These are phyloP conservation scores for Cunninghamia lanceolata DNA, from an alignment of 75 land plant species.

Conservation along the genomic window DNA sequence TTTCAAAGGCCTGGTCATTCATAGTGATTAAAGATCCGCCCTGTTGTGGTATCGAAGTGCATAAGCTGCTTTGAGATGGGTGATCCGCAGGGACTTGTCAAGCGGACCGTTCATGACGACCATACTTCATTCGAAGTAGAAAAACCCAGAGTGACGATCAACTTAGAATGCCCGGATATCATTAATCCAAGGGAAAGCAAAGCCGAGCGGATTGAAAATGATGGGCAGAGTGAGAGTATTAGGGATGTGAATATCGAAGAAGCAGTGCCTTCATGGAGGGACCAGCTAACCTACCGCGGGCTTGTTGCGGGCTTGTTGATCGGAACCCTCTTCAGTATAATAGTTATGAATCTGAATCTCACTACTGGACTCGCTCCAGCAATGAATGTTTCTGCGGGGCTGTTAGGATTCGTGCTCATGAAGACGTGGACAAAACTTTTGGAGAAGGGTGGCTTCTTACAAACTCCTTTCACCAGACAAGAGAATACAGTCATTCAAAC, in stretches of 20 bases:
- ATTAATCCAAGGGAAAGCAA: neutral
- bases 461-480: slow-evolving; percentile 50
- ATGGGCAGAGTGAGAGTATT: neutral
- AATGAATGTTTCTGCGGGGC: slow-evolving; percentile 83
- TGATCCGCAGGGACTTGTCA: neutral
- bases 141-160: neutral
- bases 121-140: neutral
- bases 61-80: neutral
- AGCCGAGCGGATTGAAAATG: neutral
- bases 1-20: too few relatives aligned
- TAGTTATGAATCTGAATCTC: slow-evolving; percentile 78
- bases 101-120: neutral
- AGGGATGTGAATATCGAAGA: neutral
- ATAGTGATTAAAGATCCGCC: too few relatives aligned
- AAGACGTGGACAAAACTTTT: slow-evolving; percentile 38
- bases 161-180: neutral
- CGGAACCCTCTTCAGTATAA: slow-evolving; percentile 68
- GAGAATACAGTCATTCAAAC: slow-evolving; percentile 69
- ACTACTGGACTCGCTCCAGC: slow-evolving; percentile 82
- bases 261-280: slow-evolving; percentile 47
- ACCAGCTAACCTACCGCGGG: slow-evolving; percentile 66
- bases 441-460: slow-evolving; percentile 24
- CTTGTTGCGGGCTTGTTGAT: slow-evolving; percentile 51
- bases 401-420: slow-evolving; percentile 72
- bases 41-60: neutral